phyloP scores from a whole-genome alignment of 306 rosid genomes.

The Malus asiatica region DNA sequence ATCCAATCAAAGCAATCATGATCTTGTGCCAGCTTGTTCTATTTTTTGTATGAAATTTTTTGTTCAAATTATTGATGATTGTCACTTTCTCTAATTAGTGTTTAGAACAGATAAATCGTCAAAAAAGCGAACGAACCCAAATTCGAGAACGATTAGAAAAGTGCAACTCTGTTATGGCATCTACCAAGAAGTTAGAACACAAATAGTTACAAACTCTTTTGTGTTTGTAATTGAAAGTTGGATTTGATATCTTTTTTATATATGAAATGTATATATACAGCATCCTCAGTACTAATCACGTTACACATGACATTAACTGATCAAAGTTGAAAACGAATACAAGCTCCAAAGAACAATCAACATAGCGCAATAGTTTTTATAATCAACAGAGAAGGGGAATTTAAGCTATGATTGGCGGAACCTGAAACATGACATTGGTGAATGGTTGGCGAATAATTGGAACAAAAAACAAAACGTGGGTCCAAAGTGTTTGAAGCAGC shows the following conservation, averaged over 20 bases:
- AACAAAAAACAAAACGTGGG: neutral
- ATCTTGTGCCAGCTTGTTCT: neutral
- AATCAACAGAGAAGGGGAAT: neutral
- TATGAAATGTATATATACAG: no score
- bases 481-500: neutral
- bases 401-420: neutral
- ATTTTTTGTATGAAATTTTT: neutral
- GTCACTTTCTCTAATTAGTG: no score
- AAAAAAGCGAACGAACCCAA: neutral
- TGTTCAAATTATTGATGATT: neutral
- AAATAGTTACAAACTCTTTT: neutral
- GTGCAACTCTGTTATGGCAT: neutral
- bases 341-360: neutral
- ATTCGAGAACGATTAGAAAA: neutral
- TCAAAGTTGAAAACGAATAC: neutral
- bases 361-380: neutral
- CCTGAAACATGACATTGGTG: neutral
- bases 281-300: neutral
- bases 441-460: neutral
- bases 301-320: neutral
- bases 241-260: neutral
- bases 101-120: no score
- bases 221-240: neutral
- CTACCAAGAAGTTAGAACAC: neutral
- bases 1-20: neutral